A percentile compares a stretch with the other conserved stretches of the same genome.
These are phyloP conservation scores for Sporisorium iseilematis-ciliati DNA, from an alignment of 1,284 basidiomycete species.

Conservation along the genomic window DNA sequence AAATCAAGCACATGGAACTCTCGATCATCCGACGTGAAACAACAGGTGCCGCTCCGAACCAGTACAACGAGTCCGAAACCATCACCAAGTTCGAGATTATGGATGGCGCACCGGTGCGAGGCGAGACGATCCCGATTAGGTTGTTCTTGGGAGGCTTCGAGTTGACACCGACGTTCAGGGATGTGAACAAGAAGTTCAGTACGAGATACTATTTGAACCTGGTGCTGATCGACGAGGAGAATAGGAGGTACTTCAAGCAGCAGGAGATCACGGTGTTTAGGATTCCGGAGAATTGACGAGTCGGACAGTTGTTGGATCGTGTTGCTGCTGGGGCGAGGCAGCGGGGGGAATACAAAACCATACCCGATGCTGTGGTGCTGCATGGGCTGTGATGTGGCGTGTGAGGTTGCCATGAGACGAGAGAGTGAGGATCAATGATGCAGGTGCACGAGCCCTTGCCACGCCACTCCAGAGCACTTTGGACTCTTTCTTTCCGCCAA, in stretches of 20 bases:
- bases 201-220: conserved; percentile 92
- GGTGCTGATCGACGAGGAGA: conserved; percentile 97
- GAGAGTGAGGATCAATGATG: too few relatives aligned
- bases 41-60: conserved; percentile 87
- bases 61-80: conserved; percentile 98
- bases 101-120: conserved; percentile 78
- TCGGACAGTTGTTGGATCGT: too few relatives aligned
- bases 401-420: too few relatives aligned
- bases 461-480: too few relatives aligned
- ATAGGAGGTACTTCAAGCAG: conserved; percentile 88
- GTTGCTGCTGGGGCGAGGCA: too few relatives aligned
- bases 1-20: conserved; percentile 99
- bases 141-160: conserved; percentile 98
- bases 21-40: conserved; percentile 98
- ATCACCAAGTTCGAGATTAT: conserved; percentile 99
- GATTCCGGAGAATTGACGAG: conserved; percentile 48
- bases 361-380: too few relatives aligned
- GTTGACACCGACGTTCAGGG: conserved; percentile 96
- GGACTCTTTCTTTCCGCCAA: too few relatives aligned
- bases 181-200: conserved; percentile 99
- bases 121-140: conserved; percentile 98
- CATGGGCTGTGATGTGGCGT: too few relatives aligned
- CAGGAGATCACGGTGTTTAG: conserved; percentile 68
- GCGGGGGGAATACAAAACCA: too few relatives aligned
- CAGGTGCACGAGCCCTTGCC: too few relatives aligned